Conservation (phyloP, 2,329 filamentous ascomycete species). For the Beauveria rudraprayagi region DNA sequence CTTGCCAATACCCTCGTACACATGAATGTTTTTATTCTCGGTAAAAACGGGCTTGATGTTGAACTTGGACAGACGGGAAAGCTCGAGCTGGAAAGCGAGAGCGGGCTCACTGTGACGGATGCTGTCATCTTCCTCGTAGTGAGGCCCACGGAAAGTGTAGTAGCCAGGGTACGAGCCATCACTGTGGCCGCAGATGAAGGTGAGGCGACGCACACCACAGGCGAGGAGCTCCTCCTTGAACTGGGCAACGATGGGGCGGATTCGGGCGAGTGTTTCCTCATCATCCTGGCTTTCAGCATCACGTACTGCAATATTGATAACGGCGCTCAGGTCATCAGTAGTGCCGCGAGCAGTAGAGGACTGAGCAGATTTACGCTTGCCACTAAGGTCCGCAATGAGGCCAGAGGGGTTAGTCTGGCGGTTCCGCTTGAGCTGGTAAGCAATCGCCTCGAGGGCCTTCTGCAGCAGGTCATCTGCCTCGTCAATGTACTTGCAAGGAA, state of each 20-base stretch:
- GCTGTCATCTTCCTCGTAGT: conserved; percentile 83
- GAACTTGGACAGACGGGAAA: conserved; percentile 90
- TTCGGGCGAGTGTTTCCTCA: conserved; percentile 67
- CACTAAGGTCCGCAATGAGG: conserved; percentile 64
- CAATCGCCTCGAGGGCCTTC: conserved; percentile 79
- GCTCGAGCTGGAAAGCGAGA: conserved; percentile 95
- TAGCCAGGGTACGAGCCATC: conserved; percentile 94
- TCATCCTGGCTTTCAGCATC: conserved; percentile 82
- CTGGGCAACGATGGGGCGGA: conserved; percentile 66
- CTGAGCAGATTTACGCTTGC: conserved; percentile 53
- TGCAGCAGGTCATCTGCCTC: conserved; percentile 82
- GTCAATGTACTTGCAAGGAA: conserved; percentile 88
- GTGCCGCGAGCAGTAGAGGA: conserved; percentile 20
- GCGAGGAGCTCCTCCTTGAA: conserved; percentile 77
- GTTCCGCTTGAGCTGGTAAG: conserved; percentile 49
- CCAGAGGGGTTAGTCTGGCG: conserved; percentile 43
- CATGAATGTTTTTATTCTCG: conserved; percentile 97
- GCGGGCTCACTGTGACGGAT: conserved; percentile 97
- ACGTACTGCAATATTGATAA: conserved; percentile 85
- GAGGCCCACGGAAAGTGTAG: conserved; percentile 94
- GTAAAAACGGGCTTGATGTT: conserved; percentile 97
- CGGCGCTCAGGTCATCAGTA: conserved; percentile 76
- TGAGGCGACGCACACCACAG: conserved; percentile 78
- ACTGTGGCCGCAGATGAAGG: conserved; percentile 91
- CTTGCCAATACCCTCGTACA: conserved; percentile 95